Base-by-base conservation (phyloP, 2,329 filamentous ascomycete species). In the Chalaropsis thielavioides region DNA sequence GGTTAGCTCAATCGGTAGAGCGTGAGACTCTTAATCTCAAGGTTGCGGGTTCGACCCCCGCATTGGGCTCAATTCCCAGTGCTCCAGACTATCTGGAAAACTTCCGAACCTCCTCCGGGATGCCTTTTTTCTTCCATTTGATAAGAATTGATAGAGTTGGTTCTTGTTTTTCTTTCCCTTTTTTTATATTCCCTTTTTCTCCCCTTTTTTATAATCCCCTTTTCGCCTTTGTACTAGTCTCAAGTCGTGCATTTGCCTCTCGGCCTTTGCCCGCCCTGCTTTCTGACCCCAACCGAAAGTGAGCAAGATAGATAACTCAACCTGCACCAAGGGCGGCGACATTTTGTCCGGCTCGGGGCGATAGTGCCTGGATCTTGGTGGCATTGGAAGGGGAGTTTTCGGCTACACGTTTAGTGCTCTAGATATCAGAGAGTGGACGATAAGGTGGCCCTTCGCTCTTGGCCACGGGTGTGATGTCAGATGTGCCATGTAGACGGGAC, bases 1-100 rank as follows among this genome's bases (percentile, higher is more conserved):
- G 79, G 79, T 78, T 84, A 84, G 81, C 81, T 84, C 81, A 84
- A 83, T 84, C 81, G 80, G 81, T 85, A 86, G 83, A 86, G 83
- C 83, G 83, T 85, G 80, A 84, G 83, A 85, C 83, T 86, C 83
- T 82, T 81, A 81, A 75, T 75, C 74, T 75, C 72, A 75, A 75
- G 73, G 74, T 72, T 75, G 73, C 72, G 73, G 74, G 74, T 75
- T 75, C 73, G 73, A 74, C 72, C 73, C 73, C 73, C 73, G 72
- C 73, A 67, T 64, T 67, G 69, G 68, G 68, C 64, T 68, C 68
- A 67, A 67, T 44, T 66, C 65, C 64, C 64, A 61, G 64, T 68
- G 64, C 58, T 61, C 64, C 65, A 63, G 65, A 54, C 35, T 11
- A 61, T 38, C 65, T 67, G 67, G 67, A 43, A 64, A 54, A 38